A percentile compares a stretch with the other conserved stretches of the same genome.
These are phyloP conservation scores for Coemansia sp. DNA, from an alignment of 192 early-diverging fungal genomes.

Conservation along the genomic window DNA sequence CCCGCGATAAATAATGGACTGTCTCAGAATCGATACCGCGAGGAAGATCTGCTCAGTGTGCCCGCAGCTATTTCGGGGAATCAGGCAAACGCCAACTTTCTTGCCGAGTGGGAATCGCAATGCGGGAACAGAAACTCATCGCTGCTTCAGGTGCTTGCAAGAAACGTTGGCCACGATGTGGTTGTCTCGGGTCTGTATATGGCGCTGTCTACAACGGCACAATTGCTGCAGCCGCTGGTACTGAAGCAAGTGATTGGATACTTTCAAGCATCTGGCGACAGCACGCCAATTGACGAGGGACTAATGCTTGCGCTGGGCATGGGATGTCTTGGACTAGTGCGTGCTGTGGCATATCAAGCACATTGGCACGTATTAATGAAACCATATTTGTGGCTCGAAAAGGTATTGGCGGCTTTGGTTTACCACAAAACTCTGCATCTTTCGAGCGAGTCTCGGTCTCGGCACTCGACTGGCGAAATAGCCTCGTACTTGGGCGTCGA, in stretches of 20 bases:
- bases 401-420: slow-evolving; percentile 19
- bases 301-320: slow-evolving; percentile 24
- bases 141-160: slow-evolving; percentile 11
- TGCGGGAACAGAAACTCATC: slow-evolving; percentile 16
- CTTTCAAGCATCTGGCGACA: slow-evolving; percentile 12
- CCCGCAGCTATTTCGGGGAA: slow-evolving; percentile 9
- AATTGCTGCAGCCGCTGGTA: slow-evolving; percentile 28
- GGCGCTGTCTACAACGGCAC: slow-evolving; percentile 9
- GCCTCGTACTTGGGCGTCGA: slow-evolving; percentile 68
- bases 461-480: slow-evolving; percentile 78
- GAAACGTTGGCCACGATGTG: slow-evolving; percentile 3
- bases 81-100: slow-evolving; percentile 11
- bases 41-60: slow-evolving; percentile 12
- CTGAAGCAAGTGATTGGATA: slow-evolving; percentile 19
- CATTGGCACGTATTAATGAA: slow-evolving; percentile 75
- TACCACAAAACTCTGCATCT: slow-evolving; percentile 18
- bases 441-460: slow-evolving; percentile 57
- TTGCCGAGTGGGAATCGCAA: slow-evolving; percentile 13
- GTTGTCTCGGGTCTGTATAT: slow-evolving; percentile 15
- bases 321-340: slow-evolving; percentile 14
- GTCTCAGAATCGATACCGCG: slow-evolving; percentile 56
- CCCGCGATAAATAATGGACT: slow-evolving; percentile 78
- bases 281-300: slow-evolving; percentile 11
- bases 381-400: slow-evolving; percentile 71
- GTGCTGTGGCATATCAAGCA: slow-evolving; percentile 15